Evolutionary conservation across 768 basidiomycete genomes (phyloP).

Genomic region (Psilocybe azurescens): DNA sequence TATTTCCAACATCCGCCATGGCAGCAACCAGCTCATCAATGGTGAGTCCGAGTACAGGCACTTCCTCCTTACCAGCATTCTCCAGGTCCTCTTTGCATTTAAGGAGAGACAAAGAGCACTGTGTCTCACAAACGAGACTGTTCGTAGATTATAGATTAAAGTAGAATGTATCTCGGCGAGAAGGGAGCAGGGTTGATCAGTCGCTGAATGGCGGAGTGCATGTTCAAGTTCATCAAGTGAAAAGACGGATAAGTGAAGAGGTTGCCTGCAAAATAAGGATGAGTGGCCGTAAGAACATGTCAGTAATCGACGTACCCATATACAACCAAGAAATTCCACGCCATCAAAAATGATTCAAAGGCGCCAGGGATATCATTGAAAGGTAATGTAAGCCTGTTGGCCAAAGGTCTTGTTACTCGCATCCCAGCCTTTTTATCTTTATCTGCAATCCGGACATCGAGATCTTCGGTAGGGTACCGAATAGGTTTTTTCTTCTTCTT

Average conservation of each 20-base stretch:
- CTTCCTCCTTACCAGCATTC: slow-evolving; percentile 46
- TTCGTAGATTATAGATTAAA: slow-evolving; percentile 89
- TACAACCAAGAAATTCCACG: slow-evolving; percentile 93
- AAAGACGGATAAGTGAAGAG: slow-evolving; percentile 85
- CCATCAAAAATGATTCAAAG: slow-evolving; percentile 88
- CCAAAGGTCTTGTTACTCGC: slow-evolving; percentile 67
- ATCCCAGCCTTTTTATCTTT: slow-evolving; percentile 85
- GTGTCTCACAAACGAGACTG: slow-evolving; percentile 77
- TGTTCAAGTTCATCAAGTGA: slow-evolving; percentile 93
- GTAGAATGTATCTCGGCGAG: slow-evolving; percentile 89
- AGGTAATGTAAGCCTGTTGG: slow-evolving; percentile 66
- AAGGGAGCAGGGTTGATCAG: slow-evolving; percentile 74
- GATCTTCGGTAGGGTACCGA: slow-evolving; percentile 92
- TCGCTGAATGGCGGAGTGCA: slow-evolving; percentile 76
- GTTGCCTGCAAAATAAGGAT: slow-evolving; percentile 60
- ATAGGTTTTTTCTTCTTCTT: slow-evolving; percentile 90
- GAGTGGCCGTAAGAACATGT: slow-evolving; percentile 12
- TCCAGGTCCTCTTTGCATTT: slow-evolving; percentile 47
- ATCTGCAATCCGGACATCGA: slow-evolving; percentile 80
- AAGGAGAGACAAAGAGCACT: slow-evolving; percentile 75
- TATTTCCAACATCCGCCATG: slow-evolving; percentile 83
- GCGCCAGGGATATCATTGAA: slow-evolving; percentile 66
- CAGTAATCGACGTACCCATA: slow-evolving; percentile 74
- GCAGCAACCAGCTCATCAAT: slow-evolving; percentile 68
- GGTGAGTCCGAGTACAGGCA: slow-evolving; percentile 56